Evolutionary conservation across 2,329 filamentous ascomycete species (phyloP).

Genomic region (Madurella mycetomatis): DNA sequence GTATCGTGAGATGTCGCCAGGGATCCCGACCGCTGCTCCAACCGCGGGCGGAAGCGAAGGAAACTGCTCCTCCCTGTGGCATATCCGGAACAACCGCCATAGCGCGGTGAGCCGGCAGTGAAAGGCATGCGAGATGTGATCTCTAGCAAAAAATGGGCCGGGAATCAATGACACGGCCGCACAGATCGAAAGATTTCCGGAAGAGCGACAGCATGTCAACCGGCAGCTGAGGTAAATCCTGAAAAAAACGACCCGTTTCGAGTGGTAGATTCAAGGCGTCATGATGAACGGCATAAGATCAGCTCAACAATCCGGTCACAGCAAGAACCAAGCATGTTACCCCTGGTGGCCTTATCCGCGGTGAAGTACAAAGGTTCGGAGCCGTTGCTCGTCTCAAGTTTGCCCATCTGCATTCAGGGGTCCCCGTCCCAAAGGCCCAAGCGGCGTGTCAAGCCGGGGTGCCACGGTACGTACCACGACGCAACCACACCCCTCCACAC

Average conservation of each 20-base stretch:
- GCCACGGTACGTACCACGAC: slow-evolving; percentile 17
- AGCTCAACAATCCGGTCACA: slow-evolving; percentile 46
- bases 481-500: slow-evolving; percentile 16
- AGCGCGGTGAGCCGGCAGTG: slow-evolving; percentile 12
- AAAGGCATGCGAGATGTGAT: slow-evolving; percentile 15
- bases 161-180: slow-evolving; percentile 21
- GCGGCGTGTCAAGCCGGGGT: slow-evolving; percentile 30
- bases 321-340: slow-evolving; percentile 33
- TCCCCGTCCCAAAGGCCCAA: slow-evolving; percentile 34
- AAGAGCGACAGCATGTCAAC: slow-evolving; percentile 23
- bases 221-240: slow-evolving; percentile 8
- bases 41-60: neutral
- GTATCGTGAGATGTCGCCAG: too few relatives aligned
- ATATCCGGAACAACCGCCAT: slow-evolving; percentile 19
- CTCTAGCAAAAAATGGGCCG: slow-evolving; percentile 17
- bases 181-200: slow-evolving; percentile 27
- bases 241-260: slow-evolving; percentile 21
- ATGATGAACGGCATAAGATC: slow-evolving; percentile 43
- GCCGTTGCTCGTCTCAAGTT: slow-evolving; percentile 44
- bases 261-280: slow-evolving; percentile 27
- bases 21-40: too few relatives aligned
- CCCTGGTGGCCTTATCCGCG: slow-evolving; percentile 33
- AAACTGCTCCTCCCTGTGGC: slow-evolving; percentile 16
- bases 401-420: slow-evolving; percentile 29
- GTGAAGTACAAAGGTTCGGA: slow-evolving; percentile 33